phyloP scores from a whole-genome alignment of 306 rosid species.

The Hippophae gyantsensis region DNA sequence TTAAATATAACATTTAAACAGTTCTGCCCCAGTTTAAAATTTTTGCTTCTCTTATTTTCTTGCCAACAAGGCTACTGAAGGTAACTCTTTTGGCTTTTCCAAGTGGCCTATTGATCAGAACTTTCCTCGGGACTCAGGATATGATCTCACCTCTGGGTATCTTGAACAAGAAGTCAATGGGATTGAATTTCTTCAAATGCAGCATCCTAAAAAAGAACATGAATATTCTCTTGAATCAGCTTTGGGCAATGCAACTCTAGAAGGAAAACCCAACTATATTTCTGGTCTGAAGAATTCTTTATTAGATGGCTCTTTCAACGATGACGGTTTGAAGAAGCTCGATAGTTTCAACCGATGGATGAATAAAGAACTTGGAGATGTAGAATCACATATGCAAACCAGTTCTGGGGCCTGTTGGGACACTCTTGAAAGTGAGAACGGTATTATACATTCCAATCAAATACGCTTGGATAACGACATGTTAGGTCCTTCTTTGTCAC shows the following conservation, averaged over 20 bases:
- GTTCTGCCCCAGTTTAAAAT: too few relatives aligned
- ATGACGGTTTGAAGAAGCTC: constrained; percentile 57
- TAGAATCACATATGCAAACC: constrained; percentile 51
- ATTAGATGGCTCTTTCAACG: constrained; percentile 34
- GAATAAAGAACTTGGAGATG: constrained; percentile 72
- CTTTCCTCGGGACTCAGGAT: constrained; percentile 17
- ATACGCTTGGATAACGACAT: constrained; percentile 43
- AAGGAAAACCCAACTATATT: constrained; percentile 28
- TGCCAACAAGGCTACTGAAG: constrained; percentile 34
- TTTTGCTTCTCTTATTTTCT: too few relatives aligned
- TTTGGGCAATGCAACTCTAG: constrained; percentile 24
- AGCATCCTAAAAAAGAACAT: constrained; percentile 23
- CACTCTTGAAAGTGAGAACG: constrained; percentile 49
- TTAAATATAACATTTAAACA: too few relatives aligned
- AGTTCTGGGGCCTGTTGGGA: constrained; percentile 55
- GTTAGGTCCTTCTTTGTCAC: constrained; percentile 64
- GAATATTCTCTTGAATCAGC: constrained; percentile 21
- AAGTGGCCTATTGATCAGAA: constrained; percentile 35
- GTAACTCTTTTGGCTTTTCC: constrained; percentile 22
- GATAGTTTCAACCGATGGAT: constrained; percentile 88
- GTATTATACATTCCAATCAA: constrained; percentile 38
- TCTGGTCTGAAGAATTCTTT: constrained; percentile 30
- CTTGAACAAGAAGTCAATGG: constrained; percentile 22
- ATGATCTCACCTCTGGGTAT: constrained; percentile 23
- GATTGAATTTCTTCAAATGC: constrained; percentile 28